Percentiles rank a stretch among this genome's conserved stretches.
These are phyloP conservation scores for Loxodes magnus DNA, from an alignment of 73 alveolate species.

Conservation along the genomic window DNA sequence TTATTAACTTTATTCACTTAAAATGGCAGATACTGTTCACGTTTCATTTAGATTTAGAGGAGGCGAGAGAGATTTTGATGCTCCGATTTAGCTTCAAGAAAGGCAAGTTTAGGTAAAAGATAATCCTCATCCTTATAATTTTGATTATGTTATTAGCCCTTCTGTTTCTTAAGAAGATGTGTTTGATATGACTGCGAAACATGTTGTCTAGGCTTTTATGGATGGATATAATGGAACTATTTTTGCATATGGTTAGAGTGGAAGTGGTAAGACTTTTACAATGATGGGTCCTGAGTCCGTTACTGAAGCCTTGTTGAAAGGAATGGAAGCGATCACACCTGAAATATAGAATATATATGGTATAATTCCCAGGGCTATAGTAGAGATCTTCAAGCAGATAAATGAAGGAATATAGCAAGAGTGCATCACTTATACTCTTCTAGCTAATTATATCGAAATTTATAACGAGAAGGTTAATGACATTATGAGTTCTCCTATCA, in stretches of 20 bases:
- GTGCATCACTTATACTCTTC: slow-evolving; percentile 69
- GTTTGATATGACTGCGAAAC: slow-evolving; percentile 72
- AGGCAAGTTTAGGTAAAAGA: too few species aligned
- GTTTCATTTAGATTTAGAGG: too few species aligned
- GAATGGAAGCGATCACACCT: background rate
- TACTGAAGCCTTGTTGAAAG: slow-evolving; percentile 29
- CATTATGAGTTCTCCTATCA: slow-evolving; percentile 63
- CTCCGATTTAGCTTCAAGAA: too few species aligned
- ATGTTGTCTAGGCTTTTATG: slow-evolving; percentile 79
- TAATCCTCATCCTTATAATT: slow-evolving; percentile 27
- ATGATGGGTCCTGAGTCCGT: slow-evolving; percentile 85
- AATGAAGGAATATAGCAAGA: slow-evolving; percentile 66
- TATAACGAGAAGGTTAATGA: slow-evolving; percentile 94
- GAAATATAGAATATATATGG: slow-evolving; percentile 57
- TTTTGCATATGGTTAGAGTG: slow-evolving; percentile 97
- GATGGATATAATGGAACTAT: slow-evolving; percentile 96
- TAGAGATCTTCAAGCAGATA: slow-evolving; percentile 57
- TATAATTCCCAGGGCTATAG: slow-evolving; percentile 89
- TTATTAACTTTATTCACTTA: too few species aligned
- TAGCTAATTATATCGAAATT: slow-evolving; percentile 85
- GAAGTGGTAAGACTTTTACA: slow-evolving; percentile 94
- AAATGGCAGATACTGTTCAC: too few species aligned
- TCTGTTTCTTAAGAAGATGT: slow-evolving; percentile 62
- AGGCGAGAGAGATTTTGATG: too few species aligned
- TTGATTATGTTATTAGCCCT: slow-evolving; percentile 76